Evolutionary conservation across 352 stramenopile genomes (phyloP).

Genomic region (Pythium dissotocum): DNA sequence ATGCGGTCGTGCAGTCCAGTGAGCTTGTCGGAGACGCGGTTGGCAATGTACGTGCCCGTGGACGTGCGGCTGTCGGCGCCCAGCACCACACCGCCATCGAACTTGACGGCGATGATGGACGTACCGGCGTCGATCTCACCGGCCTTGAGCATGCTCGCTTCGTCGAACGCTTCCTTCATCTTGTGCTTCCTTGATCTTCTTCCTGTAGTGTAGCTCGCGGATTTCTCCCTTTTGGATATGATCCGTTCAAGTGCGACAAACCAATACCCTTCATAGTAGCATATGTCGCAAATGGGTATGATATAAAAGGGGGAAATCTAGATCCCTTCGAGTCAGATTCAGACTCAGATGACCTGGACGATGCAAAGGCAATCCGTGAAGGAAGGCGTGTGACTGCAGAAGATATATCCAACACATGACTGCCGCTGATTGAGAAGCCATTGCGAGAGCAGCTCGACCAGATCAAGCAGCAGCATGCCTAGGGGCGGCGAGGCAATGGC

Average conservation of each 20-base stretch:
- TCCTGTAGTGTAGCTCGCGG: background rate
- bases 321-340: background rate
- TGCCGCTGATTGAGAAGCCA: slow-evolving; percentile 50
- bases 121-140: slow-evolving; percentile 96
- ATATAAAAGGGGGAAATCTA: background rate
- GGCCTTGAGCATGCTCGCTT: slow-evolving; percentile 72
- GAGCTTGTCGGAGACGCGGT: slow-evolving; percentile 98
- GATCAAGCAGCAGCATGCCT: slow-evolving; percentile 6
- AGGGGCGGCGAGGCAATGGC: background rate
- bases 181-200: slow-evolving; percentile 2
- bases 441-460: slow-evolving; percentile 31
- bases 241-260: background rate
- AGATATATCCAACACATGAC: slow-evolving; percentile 20
- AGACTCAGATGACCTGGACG: too few species aligned
- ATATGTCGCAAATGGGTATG: background rate
- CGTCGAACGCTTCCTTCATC: slow-evolving; percentile 57
- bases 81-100: slow-evolving; percentile 96
- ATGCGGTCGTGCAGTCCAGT: slow-evolving; percentile 96
- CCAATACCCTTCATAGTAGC: background rate
- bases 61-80: slow-evolving; percentile 94
- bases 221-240: slow-evolving; percentile 8
- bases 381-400: too few species aligned
- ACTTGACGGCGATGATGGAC: slow-evolving; percentile 98
- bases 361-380: too few species aligned
- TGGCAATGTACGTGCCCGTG: slow-evolving; percentile 96